A percentile compares a stretch with the other conserved stretches of the same genome.
Evolutionary conservation across 2,329 filamentous ascomycete species (phyloP).

Genomic region (Scedosporium aurantiacum): DNA sequence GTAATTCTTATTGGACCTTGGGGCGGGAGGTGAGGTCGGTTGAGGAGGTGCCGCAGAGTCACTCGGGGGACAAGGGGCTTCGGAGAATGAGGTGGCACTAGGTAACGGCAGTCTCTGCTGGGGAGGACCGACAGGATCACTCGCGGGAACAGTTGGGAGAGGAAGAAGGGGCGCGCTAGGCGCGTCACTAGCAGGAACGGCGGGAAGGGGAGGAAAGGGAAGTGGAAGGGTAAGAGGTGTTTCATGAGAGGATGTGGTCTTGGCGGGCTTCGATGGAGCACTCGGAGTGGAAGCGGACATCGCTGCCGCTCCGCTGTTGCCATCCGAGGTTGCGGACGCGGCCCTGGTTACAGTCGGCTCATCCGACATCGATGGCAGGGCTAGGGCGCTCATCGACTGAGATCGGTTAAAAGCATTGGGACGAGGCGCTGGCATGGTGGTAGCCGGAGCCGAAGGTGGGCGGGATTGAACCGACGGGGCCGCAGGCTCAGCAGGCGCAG

Average conservation of each 20-base stretch:
- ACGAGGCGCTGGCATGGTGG: not conserved
- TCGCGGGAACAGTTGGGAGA: slow-evolving; percentile 24
- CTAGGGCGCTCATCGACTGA: slow-evolving; percentile 26
- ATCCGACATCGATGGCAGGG: slow-evolving; percentile 12
- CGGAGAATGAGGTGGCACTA: slow-evolving; percentile 28
- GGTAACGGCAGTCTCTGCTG: slow-evolving; percentile 25
- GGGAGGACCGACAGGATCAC: slow-evolving; percentile 35
- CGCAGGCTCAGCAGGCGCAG: not conserved
- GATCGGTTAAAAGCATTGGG: slow-evolving; percentile 21
- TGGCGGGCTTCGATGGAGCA: not conserved
- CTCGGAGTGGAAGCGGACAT: slow-evolving; percentile 5
- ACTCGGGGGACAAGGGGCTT: slow-evolving; percentile 30
- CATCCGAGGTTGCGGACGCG: not conserved
- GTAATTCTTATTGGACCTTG: slow-evolving; percentile 50
- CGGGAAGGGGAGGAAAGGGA: no score
- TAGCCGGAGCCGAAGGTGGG: not conserved
- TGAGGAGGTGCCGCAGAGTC: slow-evolving; percentile 23
- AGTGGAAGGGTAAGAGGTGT: not conserved
- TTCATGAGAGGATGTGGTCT: slow-evolving; percentile 2
- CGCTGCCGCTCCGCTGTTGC: not conserved
- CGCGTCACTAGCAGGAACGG: no score
- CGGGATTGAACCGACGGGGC: not conserved
- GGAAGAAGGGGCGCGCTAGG: no score
- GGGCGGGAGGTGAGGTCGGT: slow-evolving; percentile 24
- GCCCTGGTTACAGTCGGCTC: not conserved